These are phyloP conservation scores for Artemisia tridentata DNA, from an alignment of 129 eudicot genomes.

Conservation along the genomic window DNA sequence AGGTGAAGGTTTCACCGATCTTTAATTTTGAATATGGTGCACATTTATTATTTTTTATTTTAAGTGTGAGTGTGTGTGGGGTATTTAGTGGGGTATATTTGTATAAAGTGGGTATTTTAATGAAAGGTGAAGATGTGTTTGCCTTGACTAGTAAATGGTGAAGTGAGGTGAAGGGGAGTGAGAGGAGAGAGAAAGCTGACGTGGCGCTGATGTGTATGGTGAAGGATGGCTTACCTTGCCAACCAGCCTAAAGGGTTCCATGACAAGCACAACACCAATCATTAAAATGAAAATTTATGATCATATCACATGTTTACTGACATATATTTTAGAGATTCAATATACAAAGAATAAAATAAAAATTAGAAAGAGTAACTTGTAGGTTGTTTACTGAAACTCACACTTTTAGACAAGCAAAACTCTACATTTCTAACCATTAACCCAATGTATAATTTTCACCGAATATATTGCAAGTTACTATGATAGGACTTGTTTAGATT, in stretches of 20 bases:
- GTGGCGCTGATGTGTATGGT: too few species aligned
- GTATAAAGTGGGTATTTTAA: too few species aligned
- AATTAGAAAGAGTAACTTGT: background rate
- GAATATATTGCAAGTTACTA: background rate
- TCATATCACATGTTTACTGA: constrained; percentile 17
- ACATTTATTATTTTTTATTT: too few species aligned
- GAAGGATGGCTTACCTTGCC: too few species aligned
- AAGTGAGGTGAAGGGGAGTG: too few species aligned
- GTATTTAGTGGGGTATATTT: too few species aligned
- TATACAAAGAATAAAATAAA: background rate
- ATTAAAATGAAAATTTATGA: constrained; percentile 10
- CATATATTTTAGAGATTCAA: background rate
- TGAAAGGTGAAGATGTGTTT: too few species aligned
- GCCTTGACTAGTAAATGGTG: too few species aligned
- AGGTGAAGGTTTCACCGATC: too few species aligned
- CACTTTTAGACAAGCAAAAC: constrained; percentile 5
- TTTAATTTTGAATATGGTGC: too few species aligned
- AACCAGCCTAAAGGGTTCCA: constrained; percentile 14
- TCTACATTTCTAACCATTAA: background rate
- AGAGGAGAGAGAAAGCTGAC: too few species aligned
- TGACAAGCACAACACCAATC: constrained; percentile 18
- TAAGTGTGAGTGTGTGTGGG: too few species aligned
- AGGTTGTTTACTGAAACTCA: background rate
- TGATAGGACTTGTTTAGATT: background rate
- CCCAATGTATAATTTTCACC: background rate